Evolutionary conservation across 2,329 filamentous ascomycete genomes (phyloP).

Genomic region (Pseudogymnoascus sp.): DNA sequence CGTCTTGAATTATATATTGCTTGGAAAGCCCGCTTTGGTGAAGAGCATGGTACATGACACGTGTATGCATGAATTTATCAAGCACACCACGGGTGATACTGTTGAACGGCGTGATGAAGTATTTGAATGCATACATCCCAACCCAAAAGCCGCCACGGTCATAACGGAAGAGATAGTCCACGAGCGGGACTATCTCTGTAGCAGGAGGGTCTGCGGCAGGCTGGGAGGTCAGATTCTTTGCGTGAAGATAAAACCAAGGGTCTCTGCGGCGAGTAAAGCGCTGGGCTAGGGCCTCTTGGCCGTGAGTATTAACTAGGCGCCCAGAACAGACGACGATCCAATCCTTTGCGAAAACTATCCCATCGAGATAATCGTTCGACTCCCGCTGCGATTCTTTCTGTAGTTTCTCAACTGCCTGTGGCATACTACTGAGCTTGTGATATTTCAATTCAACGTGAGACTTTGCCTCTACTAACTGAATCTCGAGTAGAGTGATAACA

Average conservation of each 20-base stretch:
- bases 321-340: constrained; percentile 46
- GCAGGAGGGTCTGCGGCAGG: not conserved
- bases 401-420: constrained; percentile 38
- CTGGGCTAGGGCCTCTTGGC: constrained; percentile 18
- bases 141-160: constrained; percentile 58
- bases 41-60: constrained; percentile 55
- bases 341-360: constrained; percentile 40
- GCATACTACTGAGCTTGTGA: constrained; percentile 36
- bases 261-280: constrained; percentile 45
- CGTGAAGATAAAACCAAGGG: constrained; percentile 57
- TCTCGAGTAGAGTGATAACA: constrained; percentile 49
- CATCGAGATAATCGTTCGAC: constrained; percentile 48
- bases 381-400: constrained; percentile 25
- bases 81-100: constrained; percentile 49
- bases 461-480: constrained; percentile 34
- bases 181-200: constrained; percentile 34
- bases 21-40: constrained; percentile 50
- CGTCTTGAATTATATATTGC: constrained; percentile 55
- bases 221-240: constrained; percentile 24
- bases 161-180: constrained; percentile 50
- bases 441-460: constrained; percentile 30
- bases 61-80: constrained; percentile 54
- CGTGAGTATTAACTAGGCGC: constrained; percentile 32
- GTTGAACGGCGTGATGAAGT: constrained; percentile 56
- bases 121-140: constrained; percentile 51